A percentile compares a stretch with the other conserved stretches of the same genome.
Conservation (phyloP, 441 rosid genomes). For the Hura crepitans region DNA sequence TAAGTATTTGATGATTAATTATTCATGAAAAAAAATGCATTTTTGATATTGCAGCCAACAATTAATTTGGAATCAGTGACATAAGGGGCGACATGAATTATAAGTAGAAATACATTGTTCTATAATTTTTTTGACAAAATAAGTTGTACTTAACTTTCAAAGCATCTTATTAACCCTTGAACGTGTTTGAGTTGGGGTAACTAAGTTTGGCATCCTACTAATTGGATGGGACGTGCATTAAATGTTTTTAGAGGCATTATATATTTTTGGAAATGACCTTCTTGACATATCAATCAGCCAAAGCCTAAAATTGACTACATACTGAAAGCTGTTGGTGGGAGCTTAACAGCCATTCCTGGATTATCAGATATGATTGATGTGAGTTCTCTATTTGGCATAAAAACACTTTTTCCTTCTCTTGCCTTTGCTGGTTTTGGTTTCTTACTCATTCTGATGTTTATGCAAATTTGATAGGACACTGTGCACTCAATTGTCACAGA, state of each 20-base stretch:
- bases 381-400: conserved; percentile 31
- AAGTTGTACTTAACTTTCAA: too few relatives aligned
- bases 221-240: background rate
- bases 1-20: background rate
- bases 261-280: conserved; percentile 28
- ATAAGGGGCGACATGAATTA: background rate
- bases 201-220: too few relatives aligned
- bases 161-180: too few relatives aligned
- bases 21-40: background rate
- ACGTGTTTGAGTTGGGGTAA: too few relatives aligned
- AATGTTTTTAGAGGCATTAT: conserved; percentile 6
- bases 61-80: background rate
- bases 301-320: conserved; percentile 88
- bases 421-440: background rate
- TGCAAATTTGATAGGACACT: conserved; percentile 53
- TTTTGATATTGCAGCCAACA: background rate
- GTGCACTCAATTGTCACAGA: conserved; percentile 76
- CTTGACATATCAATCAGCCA: conserved; percentile 51
- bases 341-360: conserved; percentile 94
- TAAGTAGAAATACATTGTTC: background rate
- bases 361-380: conserved; percentile 93
- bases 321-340: conserved; percentile 96
- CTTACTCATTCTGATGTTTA: conserved; percentile 12
- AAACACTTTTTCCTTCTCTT: background rate
- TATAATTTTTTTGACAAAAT: background rate